A percentile compares a stretch with the other conserved stretches of the same genome.
Conservation (phyloP, 495 filamentous ascomycete species). For the Penicillium paradoxum region DNA sequence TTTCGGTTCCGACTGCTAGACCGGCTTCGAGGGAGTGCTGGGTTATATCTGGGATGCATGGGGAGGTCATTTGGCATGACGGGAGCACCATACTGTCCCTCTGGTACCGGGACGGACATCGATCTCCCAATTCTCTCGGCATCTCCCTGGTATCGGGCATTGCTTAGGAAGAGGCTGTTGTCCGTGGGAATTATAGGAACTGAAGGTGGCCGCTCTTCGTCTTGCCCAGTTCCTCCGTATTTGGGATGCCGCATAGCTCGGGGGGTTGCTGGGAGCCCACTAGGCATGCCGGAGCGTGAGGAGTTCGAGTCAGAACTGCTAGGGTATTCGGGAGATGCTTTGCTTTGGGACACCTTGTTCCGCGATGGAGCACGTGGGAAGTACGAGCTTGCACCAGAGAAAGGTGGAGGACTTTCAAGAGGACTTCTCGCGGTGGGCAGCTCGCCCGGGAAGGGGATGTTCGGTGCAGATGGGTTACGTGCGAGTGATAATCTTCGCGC, state of each 20-base stretch:
- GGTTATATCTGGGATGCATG: conserved; percentile 55
- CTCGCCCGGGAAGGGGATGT: conserved; percentile 75
- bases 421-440: conserved; percentile 32
- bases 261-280: conserved; percentile 79
- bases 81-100: conserved; percentile 42
- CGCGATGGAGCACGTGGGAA: conserved; percentile 40
- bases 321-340: conserved; percentile 44
- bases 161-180: conserved; percentile 48
- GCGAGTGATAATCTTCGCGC: conserved; percentile 79
- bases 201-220: conserved; percentile 52
- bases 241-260: conserved; percentile 78
- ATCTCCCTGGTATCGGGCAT: conserved; percentile 62
- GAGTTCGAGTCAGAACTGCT: conserved; percentile 42
- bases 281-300: conserved; percentile 33
- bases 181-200: conserved; percentile 61
- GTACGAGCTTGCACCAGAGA: conserved; percentile 34
- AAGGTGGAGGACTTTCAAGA: conserved; percentile 29
- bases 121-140: conserved; percentile 54
- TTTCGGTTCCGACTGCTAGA: conserved; percentile 38
- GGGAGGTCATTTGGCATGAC: conserved; percentile 43
- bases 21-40: conserved; percentile 46
- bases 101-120: conserved; percentile 69
- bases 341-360: conserved; percentile 32
- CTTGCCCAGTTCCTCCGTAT: conserved; percentile 51
- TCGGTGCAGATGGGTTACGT: conserved; percentile 68